phyloP scores from a whole-genome alignment of 192 early-diverging fungal species.

The Backusella macrospora region DNA sequence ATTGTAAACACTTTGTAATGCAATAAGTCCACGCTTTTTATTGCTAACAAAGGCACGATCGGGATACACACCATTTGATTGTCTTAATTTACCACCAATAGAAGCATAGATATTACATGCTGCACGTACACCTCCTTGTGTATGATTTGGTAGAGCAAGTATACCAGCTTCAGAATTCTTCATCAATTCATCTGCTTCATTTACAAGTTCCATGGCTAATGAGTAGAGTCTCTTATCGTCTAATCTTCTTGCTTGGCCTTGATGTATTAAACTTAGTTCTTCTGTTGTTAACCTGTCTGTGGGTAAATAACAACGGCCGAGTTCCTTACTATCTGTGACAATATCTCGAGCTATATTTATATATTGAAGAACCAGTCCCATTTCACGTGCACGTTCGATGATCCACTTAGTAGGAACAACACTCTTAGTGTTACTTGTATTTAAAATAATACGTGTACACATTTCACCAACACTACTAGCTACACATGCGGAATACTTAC shows the following conservation, averaged over 20 bases:
- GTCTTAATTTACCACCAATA: constrained; percentile 44
- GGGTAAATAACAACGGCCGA: constrained; percentile 53
- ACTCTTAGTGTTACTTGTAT: background rate
- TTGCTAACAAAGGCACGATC: constrained; percentile 39
- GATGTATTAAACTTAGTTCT: constrained; percentile 11
- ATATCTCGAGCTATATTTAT: constrained; percentile 59
- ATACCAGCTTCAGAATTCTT: constrained; percentile 33
- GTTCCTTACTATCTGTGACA: constrained; percentile 44
- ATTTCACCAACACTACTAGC: constrained; percentile 47
- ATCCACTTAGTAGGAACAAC: constrained; percentile 22
- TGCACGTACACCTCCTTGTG: constrained; percentile 43
- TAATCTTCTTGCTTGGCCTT: constrained; percentile 26
- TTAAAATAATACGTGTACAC: constrained; percentile 40
- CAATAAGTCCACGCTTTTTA: constrained; percentile 10
- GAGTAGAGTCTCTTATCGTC: constrained; percentile 23
- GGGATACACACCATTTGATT: constrained; percentile 33
- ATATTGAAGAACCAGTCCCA: constrained; percentile 47
- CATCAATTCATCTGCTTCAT: constrained; percentile 33
- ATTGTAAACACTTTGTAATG: constrained; percentile 28
- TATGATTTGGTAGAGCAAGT: constrained; percentile 30
- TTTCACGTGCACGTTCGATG: constrained; percentile 35
- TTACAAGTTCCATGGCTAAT: constrained; percentile 25
- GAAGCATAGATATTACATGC: constrained; percentile 49
- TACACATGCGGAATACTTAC: constrained; percentile 36
- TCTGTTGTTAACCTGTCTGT: constrained; percentile 27